Evolutionary conservation across 495 filamentous ascomycete genomes (phyloP).

Genomic region (Talaromyces thailandensis): DNA sequence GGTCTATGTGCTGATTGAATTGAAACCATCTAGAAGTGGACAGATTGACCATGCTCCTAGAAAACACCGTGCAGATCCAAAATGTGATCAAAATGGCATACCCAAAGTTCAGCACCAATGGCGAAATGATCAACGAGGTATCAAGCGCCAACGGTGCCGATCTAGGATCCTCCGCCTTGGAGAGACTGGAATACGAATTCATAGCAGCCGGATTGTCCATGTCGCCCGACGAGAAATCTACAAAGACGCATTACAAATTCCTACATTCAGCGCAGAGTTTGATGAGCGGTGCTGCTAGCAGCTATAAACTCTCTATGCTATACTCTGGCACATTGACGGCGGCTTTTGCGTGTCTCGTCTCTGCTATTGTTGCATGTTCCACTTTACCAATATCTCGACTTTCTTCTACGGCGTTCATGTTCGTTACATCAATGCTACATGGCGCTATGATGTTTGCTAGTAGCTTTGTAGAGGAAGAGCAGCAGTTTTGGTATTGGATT

Average conservation of each 20-base stretch:
- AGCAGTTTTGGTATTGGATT: slow-evolving; percentile 96
- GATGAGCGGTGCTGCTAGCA: slow-evolving; percentile 82
- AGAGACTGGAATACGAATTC: slow-evolving; percentile 63
- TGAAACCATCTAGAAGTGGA: slow-evolving; percentile 35
- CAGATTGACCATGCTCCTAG: slow-evolving; percentile 54
- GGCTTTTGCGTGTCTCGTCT: slow-evolving; percentile 29
- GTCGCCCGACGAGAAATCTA: slow-evolving; percentile 9
- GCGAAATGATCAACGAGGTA: slow-evolving; percentile 6
- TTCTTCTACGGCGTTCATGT: slow-evolving; percentile 21
- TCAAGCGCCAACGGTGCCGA: slow-evolving; percentile 2
- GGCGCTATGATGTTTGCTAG: slow-evolving; percentile 92
- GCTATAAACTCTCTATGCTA: slow-evolving; percentile 68
- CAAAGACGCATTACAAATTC: slow-evolving; percentile 42
- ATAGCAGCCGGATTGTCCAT: slow-evolving; percentile 17
- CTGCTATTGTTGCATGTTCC: slow-evolving; percentile 17
- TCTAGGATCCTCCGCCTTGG: slow-evolving; percentile 33
- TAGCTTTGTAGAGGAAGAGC: slow-evolving; percentile 96
- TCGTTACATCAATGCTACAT: slow-evolving; percentile 46
- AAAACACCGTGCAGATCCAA: slow-evolving; percentile 73
- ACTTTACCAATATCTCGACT: slow-evolving; percentile 13
- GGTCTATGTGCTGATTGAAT: background rate
- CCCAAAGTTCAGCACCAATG: slow-evolving; percentile 44
- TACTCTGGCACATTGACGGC: slow-evolving; percentile 41
- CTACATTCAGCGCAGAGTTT: slow-evolving; percentile 57
- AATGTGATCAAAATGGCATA: slow-evolving; percentile 64